Base-by-base conservation (phyloP, 768 basidiomycete species). In the Stropharia rugosoannulata region DNA sequence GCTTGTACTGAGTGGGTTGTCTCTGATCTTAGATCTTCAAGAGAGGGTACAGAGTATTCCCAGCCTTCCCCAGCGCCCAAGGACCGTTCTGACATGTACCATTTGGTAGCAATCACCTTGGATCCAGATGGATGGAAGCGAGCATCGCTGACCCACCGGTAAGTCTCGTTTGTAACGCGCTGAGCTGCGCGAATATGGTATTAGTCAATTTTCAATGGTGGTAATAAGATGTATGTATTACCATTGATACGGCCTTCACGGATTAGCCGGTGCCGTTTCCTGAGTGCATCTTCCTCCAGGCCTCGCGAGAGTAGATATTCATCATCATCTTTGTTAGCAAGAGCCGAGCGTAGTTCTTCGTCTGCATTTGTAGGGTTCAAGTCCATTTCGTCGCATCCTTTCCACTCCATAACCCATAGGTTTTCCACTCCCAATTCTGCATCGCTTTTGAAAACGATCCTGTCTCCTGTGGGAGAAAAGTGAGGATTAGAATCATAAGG, bases 61-160 rank as follows among this genome's bases (percentile, higher is more conserved):
- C 88, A 90, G 40, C 82, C 85, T 73, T 90, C 89, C 1, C 86
- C 87, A 1, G 86, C 87, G 36, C 85, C 86, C 32, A 89, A 72
- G 48, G 83, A 85, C 6, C 88, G 81, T 3, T 49, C 59, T 5
- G 82, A 83, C 22, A 83, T 88, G 59, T 88, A 89, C 87, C 88
- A 88, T 65, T 90, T 90, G 10, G 87, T 89, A n/a, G 87, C 86
- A 51, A 90, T 71, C 15, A 90, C 68, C 59, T 77, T 83, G 29
- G 68, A 61, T 1, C 85, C 85, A 9, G 81, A 82, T 3, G 87
- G 84, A 62, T 90, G 86, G 75, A 87, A 89, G 43, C 85, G 81
- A 5, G 86, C 76, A 54, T 89, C 88, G 25, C 82, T 81, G 4
- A 89, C 77, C 79, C 80, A 87, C 64, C 87, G 79, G 60, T 81